Conservation (phyloP, 176 grass and related monocot species). For the Rhynchospora tenuis region DNA sequence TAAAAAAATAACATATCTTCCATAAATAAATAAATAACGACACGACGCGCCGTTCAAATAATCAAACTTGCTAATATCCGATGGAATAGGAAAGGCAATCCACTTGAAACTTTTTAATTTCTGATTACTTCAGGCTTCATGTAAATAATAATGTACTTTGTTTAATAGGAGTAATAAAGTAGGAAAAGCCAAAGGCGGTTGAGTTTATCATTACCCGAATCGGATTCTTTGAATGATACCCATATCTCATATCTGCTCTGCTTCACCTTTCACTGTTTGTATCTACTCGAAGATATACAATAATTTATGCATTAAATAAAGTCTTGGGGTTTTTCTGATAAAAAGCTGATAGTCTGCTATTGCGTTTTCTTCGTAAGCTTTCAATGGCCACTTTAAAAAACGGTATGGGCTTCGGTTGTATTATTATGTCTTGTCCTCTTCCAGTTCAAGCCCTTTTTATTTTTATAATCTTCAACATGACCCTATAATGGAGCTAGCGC, state of each 20-base stretch:
- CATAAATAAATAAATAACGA: neutral
- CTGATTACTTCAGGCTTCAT: neutral
- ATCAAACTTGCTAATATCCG: neutral
- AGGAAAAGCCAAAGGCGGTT: constrained; percentile 7
- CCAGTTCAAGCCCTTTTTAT: neutral
- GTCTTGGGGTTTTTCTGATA: neutral
- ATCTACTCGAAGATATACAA: neutral
- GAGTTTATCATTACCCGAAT: constrained; percentile 9
- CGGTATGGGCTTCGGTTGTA: constrained; percentile 6
- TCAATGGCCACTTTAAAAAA: constrained; percentile 16
- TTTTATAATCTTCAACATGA: neutral
- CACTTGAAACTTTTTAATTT: neutral
- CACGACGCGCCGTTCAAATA: neutral
- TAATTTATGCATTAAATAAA: constrained; percentile 15
- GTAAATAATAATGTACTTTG: neutral
- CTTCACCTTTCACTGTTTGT: neutral
- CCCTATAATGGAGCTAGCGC: neutral
- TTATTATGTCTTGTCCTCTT: neutral
- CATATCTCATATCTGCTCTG: constrained; percentile 6
- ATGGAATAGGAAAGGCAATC: neutral
- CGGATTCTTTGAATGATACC: constrained; percentile 26
- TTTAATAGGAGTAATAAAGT: neutral
- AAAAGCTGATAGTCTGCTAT: constrained; percentile 12
- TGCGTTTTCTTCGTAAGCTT: constrained; percentile 25
- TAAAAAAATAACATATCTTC: neutral